phyloP scores from a whole-genome alignment of 2,329 filamentous ascomycete genomes.

The Curvularia sp. region DNA sequence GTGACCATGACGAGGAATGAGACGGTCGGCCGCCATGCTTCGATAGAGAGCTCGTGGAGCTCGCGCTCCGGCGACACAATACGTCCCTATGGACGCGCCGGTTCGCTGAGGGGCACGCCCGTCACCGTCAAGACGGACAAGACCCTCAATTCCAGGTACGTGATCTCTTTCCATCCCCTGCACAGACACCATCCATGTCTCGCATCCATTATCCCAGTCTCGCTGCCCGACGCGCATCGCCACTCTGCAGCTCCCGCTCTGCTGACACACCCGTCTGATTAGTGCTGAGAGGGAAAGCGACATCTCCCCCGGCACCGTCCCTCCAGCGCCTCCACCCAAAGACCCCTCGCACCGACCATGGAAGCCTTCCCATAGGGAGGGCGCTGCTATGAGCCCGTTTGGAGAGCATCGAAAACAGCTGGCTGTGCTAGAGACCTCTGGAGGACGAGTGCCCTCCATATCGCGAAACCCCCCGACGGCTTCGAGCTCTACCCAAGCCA shows the following conservation, averaged over 20 bases:
- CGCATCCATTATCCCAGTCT: slow-evolving; percentile 32
- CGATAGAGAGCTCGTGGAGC: slow-evolving; percentile 70
- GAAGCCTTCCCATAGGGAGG: slow-evolving; percentile 61
- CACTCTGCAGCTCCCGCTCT: slow-evolving; percentile 16
- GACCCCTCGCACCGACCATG: slow-evolving; percentile 43
- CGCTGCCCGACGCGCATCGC: slow-evolving; percentile 26
- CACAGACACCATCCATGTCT: slow-evolving; percentile 10
- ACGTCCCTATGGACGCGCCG: slow-evolving; percentile 54
- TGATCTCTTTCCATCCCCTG: slow-evolving; percentile 31
- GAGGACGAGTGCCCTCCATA: slow-evolving; percentile 64
- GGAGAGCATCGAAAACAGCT: slow-evolving; percentile 76
- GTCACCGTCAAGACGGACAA: slow-evolving; percentile 64
- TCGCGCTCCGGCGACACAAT: slow-evolving; percentile 71
- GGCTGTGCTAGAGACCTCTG: slow-evolving; percentile 69
- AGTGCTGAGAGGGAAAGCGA: slow-evolving; percentile 57
- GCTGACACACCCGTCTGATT: slow-evolving; percentile 35
- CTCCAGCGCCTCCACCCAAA: slow-evolving; percentile 47
- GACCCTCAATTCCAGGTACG: slow-evolving; percentile 54
- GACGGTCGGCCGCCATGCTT: slow-evolving; percentile 68
- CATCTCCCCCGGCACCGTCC: slow-evolving; percentile 49
- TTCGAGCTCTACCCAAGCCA: slow-evolving; percentile 58
- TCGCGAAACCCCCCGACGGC: slow-evolving; percentile 64
- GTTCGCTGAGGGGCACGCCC: slow-evolving; percentile 47
- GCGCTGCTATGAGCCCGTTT: slow-evolving; percentile 65
- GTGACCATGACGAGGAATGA: slow-evolving; percentile 71